These are phyloP conservation scores for Dothiorella sarmentorum DNA, from an alignment of 2,329 filamentous ascomycete genomes.

Conservation along the genomic window DNA sequence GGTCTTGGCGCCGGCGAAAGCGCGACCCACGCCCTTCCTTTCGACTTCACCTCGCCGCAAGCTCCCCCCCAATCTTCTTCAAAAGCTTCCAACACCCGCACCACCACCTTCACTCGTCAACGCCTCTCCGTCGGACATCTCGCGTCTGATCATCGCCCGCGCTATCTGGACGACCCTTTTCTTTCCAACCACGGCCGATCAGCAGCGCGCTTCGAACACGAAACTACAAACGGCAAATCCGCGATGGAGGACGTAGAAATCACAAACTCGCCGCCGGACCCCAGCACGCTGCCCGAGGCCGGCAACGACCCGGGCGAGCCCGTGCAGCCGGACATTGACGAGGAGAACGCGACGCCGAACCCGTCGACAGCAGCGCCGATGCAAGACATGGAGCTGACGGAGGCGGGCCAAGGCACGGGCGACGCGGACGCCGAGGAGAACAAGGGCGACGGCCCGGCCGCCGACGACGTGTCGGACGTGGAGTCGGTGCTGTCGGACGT, in stretches of 20 bases:
- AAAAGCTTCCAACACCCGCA: background rate
- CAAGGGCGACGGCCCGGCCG: slow-evolving; percentile 32
- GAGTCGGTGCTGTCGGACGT: slow-evolving; percentile 63
- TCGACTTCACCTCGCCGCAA: background rate
- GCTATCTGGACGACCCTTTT: background rate
- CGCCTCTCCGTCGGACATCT: background rate
- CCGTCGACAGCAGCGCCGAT: slow-evolving; percentile 42
- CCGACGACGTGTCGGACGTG: slow-evolving; percentile 48
- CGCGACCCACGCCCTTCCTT: background rate
- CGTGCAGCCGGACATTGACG: slow-evolving; percentile 46
- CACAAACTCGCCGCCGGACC: slow-evolving; percentile 36
- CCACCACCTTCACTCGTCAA: background rate
- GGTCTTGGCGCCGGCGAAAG: slow-evolving; percentile 3
- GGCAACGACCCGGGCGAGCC: slow-evolving; percentile 47
- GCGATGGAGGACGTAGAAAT: slow-evolving; percentile 28
- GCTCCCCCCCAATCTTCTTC: background rate
- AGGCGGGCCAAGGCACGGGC: slow-evolving; percentile 35
- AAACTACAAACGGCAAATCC: background rate
- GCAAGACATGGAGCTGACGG: slow-evolving; percentile 46
- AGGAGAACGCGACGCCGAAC: slow-evolving; percentile 46
- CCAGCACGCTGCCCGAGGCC: slow-evolving; percentile 44
- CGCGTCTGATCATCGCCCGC: background rate
- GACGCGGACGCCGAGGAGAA: slow-evolving; percentile 37
- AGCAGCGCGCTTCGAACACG: background rate
- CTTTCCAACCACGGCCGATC: background rate